Evolutionary conservation across 176 grass and related monocot species (phyloP).

Genomic region (Triticum aestivum): DNA sequence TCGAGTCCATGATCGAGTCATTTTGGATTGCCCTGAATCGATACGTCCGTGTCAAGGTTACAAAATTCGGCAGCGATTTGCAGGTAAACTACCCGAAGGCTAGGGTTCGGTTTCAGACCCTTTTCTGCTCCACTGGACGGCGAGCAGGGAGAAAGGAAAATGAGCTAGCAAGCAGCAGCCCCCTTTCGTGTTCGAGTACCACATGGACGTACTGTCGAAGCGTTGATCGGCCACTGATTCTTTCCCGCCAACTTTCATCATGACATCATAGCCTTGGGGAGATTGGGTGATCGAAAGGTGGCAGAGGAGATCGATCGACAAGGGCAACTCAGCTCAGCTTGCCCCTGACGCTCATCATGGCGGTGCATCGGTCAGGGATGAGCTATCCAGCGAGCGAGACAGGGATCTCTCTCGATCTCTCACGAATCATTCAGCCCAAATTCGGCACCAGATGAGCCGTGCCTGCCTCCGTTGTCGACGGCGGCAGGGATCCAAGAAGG

Average conservation of each 20-base stretch:
- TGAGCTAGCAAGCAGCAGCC: background rate
- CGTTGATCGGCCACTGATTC: background rate
- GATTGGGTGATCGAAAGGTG: conserved; percentile 33
- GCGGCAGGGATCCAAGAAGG: conserved; percentile 26
- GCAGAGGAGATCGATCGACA: conserved; percentile 16
- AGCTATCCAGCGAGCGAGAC: conserved; percentile 16
- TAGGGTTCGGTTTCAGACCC: conserved; percentile 27
- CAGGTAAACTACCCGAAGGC: conserved; percentile 2
- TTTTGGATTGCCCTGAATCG: background rate
- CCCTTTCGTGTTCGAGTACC: conserved; percentile 25
- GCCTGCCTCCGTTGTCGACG: conserved; percentile 1
- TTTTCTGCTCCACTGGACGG: conserved; percentile 31
- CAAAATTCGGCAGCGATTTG: background rate
- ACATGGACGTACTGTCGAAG: conserved; percentile 8
- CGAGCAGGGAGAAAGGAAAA: background rate
- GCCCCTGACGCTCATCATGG: conserved; percentile 34
- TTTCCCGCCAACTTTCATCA: conserved; percentile 27
- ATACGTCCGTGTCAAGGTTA: conserved; percentile 4
- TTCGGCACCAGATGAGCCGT: conserved; percentile 11
- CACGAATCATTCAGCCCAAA: conserved; percentile 24
- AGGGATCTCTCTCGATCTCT: conserved; percentile 21
- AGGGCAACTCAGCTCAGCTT: background rate
- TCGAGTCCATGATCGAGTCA: background rate
- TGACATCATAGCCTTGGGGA: conserved; percentile 33
- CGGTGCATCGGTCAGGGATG: conserved; percentile 40